phyloP scores from a whole-genome alignment of 495 filamentous ascomycete genomes.

The Filosporella fistucella region DNA sequence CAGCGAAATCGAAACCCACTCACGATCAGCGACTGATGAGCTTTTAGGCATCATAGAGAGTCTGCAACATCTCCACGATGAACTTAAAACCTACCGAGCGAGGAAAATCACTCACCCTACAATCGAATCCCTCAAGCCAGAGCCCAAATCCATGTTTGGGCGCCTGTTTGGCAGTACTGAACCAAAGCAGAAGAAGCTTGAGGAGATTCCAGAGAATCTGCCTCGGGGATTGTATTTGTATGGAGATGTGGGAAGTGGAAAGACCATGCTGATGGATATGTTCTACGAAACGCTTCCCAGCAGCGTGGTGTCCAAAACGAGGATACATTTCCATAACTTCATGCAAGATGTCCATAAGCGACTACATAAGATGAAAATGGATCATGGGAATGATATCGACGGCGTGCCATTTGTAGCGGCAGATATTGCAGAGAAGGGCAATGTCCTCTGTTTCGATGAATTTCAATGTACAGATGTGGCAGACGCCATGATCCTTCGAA shows the following conservation, averaged over 20 bases:
- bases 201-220: slow-evolving; percentile 63
- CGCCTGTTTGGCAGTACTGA: slow-evolving; percentile 58
- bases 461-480: slow-evolving; percentile 62
- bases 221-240: slow-evolving; percentile 93
- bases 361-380: slow-evolving; percentile 83
- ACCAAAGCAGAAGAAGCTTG: slow-evolving; percentile 31
- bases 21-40: slow-evolving; percentile 7
- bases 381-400: slow-evolving; percentile 86
- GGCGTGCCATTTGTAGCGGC: slow-evolving; percentile 90
- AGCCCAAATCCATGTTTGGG: slow-evolving; percentile 58
- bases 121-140: slow-evolving; percentile 60
- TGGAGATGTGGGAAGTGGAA: slow-evolving; percentile 95
- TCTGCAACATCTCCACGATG: slow-evolving; percentile 85
- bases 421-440: slow-evolving; percentile 78
- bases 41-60: slow-evolving; percentile 73
- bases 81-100: slow-evolving; percentile 68
- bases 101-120: slow-evolving; percentile 72
- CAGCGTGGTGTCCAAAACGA: slow-evolving; percentile 78
- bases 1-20: slow-evolving; percentile 18
- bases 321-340: slow-evolving; percentile 99
- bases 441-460: slow-evolving; percentile 89
- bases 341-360: slow-evolving; percentile 98
- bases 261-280: slow-evolving; percentile 99
- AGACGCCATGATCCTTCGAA: slow-evolving; percentile 94
- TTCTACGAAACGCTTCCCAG: slow-evolving; percentile 91